Base-by-base conservation (phyloP, 768 basidiomycete species). In the Mycena leptocephala region DNA sequence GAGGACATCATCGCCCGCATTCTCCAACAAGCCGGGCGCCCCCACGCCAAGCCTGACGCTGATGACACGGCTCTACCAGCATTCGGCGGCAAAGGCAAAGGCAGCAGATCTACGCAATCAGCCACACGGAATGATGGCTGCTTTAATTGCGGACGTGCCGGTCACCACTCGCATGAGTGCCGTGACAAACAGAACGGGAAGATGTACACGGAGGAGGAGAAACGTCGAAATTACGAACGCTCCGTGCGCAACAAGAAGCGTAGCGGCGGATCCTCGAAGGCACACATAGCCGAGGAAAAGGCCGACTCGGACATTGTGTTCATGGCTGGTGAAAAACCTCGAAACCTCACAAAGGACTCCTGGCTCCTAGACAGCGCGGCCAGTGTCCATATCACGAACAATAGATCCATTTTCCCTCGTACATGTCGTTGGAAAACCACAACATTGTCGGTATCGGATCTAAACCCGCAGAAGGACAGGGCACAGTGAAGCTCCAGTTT, bases 1-100 rank as follows among this genome's bases (percentile, higher is more conserved):
- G 32, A 69, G 30, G 71, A 78, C 26, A 46, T 82, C 56, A 80
- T 82, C 55, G 77, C 80, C 9, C 67, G 77, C 7, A 76, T 83
- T 22, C 65, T 83, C 3, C 79, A 77, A 22, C 76, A 81, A 37
- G 78, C 80, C 43, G 24, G 63, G 10, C 73, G 68, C 39, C 39
- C 56, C 32, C n/a, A 56, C 35, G 37, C 68, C 22, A 70, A 59
- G 46, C 56, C 56, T 3, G 68, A 61, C 16, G 68, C 68, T n/a
- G 68, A 70, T n/a, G 55, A 70, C 26, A 69, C 67, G 3, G 68
- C 68, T 0, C 24, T 70, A 3, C 56, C 68, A 2, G 68, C 56
- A 6, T 24, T 18, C 9, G 20, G 30, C 39, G 33, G 53, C 39
- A 41, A 41, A 30, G 46, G 48, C 20, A 37, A 24, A 24, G 26